Conservation (phyloP, 2,329 filamentous ascomycete genomes). For the Rutstroemia sp. region DNA sequence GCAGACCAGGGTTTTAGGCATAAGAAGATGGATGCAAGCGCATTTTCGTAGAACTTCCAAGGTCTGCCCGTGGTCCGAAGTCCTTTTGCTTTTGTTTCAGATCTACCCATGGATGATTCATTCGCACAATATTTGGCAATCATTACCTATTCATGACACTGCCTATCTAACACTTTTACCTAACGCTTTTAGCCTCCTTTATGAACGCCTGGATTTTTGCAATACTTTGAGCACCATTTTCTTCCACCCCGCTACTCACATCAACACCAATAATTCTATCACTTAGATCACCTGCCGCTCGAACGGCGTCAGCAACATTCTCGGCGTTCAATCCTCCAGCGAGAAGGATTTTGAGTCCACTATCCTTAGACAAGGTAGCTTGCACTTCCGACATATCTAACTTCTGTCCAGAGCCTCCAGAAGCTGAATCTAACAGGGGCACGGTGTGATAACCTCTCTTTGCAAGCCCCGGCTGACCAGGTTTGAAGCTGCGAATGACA, state of each 20-base stretch:
- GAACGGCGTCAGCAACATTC: constrained; percentile 65
- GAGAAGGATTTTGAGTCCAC: constrained; percentile 66
- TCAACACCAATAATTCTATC: constrained; percentile 74
- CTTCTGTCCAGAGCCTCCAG: constrained; percentile 71
- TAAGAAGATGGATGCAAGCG: too few relatives aligned
- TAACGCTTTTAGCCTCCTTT: constrained; percentile 54
- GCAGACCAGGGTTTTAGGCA: not conserved
- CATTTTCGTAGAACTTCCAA: too few relatives aligned
- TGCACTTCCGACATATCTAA: constrained; percentile 67
- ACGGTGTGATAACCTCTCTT: constrained; percentile 74
- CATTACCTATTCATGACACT: not conserved
- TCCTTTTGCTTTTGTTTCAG: too few relatives aligned
- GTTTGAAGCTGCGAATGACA: constrained; percentile 79
- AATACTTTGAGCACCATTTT: constrained; percentile 70
- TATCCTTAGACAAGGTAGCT: constrained; percentile 56
- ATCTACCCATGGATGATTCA: too few relatives aligned
- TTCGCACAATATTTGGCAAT: not conserved
- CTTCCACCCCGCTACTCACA: constrained; percentile 90
- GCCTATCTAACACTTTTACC: constrained; percentile 12
- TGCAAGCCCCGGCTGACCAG: constrained; percentile 54
- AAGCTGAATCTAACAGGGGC: constrained; percentile 79
- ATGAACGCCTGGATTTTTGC: constrained; percentile 78
- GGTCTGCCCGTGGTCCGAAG: too few relatives aligned
- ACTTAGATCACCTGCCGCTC: constrained; percentile 50
- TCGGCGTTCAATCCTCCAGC: constrained; percentile 78